These are phyloP conservation scores for Holtermannia corniformis DNA, from an alignment of 768 basidiomycete genomes.

Conservation along the genomic window DNA sequence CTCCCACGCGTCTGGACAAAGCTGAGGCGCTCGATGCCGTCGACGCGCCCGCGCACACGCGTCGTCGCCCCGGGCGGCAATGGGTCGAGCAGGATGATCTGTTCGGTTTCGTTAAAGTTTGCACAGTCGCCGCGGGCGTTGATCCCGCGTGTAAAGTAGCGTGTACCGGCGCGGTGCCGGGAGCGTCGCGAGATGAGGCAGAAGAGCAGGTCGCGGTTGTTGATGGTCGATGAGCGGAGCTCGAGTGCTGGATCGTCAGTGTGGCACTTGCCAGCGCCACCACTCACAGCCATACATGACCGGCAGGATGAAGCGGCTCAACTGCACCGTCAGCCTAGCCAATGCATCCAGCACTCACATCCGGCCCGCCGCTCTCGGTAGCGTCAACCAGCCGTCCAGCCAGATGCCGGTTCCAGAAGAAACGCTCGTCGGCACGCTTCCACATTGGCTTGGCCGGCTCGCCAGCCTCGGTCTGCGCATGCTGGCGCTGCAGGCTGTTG, in stretches of 20 bases:
- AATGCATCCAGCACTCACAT: slow-evolving; percentile 48
- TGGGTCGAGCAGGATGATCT: slow-evolving; percentile 67
- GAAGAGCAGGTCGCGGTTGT: slow-evolving; percentile 68
- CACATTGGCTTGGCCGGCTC: slow-evolving; percentile 41
- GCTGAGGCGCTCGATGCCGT: slow-evolving; percentile 50
- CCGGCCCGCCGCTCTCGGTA: slow-evolving; percentile 49
- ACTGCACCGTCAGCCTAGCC: slow-evolving; percentile 45
- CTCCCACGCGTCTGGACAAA: slow-evolving; percentile 93
- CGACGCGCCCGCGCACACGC: slow-evolving; percentile 25
- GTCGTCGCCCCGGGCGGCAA: slow-evolving; percentile 19
- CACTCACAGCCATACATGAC: slow-evolving; percentile 87
- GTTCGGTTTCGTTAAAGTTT: slow-evolving; percentile 98
- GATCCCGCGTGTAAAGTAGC: slow-evolving; percentile 91
- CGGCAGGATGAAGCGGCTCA: slow-evolving; percentile 80
- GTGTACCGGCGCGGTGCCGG: slow-evolving; percentile 87
- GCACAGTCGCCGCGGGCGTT: slow-evolving; percentile 82
- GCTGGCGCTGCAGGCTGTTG: slow-evolving; percentile 73
- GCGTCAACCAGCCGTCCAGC: slow-evolving; percentile 57
- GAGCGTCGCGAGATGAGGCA: slow-evolving; percentile 87
- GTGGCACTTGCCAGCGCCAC: background rate
- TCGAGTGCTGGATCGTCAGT: slow-evolving; percentile 64
- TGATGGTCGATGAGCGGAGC: slow-evolving; percentile 61
- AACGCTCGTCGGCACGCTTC: slow-evolving; percentile 77
- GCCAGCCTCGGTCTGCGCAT: slow-evolving; percentile 50
- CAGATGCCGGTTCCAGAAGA: slow-evolving; percentile 92